These are phyloP conservation scores for Paulinella micropora DNA, from an alignment of 78 protist species.

Conservation along the genomic window DNA sequence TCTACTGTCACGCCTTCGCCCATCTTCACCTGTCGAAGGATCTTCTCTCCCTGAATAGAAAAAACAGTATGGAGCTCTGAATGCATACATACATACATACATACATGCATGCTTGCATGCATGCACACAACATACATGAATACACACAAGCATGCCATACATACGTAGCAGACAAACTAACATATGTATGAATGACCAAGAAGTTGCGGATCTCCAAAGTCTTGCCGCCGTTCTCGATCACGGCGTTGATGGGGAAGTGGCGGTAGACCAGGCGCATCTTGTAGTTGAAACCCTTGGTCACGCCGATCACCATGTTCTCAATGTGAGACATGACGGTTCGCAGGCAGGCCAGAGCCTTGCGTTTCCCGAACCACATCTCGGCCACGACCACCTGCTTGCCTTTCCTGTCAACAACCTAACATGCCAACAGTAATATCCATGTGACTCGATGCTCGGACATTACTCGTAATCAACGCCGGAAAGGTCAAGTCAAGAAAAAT, in stretches of 20 bases:
- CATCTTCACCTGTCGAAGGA: constrained; percentile 52
- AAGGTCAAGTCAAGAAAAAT: too few species aligned
- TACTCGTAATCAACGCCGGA: too few species aligned
- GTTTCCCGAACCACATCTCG: constrained; percentile 67
- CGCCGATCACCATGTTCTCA: constrained; percentile 93
- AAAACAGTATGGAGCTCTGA: too few species aligned
- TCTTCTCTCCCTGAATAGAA: constrained; percentile 2
- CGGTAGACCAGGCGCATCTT: constrained; percentile 91
- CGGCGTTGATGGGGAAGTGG: constrained; percentile 91
- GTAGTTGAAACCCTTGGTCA: constrained; percentile 92
- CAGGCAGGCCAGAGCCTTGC: constrained; percentile 70
- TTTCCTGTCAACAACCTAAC: too few species aligned
- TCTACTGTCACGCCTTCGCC: constrained; percentile 62
- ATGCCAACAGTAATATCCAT: too few species aligned
- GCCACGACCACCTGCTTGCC: constrained; percentile 20
- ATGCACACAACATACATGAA: too few species aligned
- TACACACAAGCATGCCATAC: too few species aligned
- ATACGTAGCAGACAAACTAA: too few species aligned
- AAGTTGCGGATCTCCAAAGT: constrained; percentile 85
- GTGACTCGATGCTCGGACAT: too few species aligned
- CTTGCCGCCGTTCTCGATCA: constrained; percentile 43
- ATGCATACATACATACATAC: too few species aligned
- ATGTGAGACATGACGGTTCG: constrained; percentile 77
- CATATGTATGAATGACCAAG: constrained; percentile 75
- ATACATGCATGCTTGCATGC: too few species aligned